Evolutionary conservation across 805 yeast species (phyloP).

Genomic region (Nakazawaea wickerhamii): DNA sequence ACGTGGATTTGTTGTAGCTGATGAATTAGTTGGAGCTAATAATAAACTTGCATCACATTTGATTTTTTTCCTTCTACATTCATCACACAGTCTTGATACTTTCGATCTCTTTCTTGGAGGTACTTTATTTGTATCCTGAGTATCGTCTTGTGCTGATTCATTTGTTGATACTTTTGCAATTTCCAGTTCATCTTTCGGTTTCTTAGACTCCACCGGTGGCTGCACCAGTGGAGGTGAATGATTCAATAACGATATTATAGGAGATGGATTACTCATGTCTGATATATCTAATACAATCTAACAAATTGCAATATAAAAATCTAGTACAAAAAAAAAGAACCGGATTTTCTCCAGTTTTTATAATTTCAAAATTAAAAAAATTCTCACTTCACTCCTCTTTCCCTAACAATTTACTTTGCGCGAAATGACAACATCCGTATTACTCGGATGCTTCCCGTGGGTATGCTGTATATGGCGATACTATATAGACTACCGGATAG

Average conservation of each 20-base stretch:
- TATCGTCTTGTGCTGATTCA: conserved; percentile 5
- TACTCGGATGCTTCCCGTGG: too few relatives aligned
- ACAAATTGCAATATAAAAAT: not conserved
- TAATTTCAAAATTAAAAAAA: not conserved
- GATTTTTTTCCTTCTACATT: conserved; percentile 69
- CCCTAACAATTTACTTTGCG: too few relatives aligned
- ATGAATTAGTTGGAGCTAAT: conserved; percentile 32
- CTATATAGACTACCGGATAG: too few relatives aligned
- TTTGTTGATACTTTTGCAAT: not conserved
- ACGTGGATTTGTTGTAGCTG: conserved; percentile 38
- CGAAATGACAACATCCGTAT: too few relatives aligned
- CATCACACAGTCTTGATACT: conserved; percentile 78
- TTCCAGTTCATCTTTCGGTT: not conserved
- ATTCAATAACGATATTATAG: conserved; percentile 9
- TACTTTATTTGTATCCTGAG: not conserved
- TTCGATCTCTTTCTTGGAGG: conserved; percentile 53
- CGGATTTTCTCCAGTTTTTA: conserved; percentile 13
- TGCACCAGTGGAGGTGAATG: conserved; percentile 1
- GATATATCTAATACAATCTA: not conserved
- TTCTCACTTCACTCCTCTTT: too few relatives aligned
- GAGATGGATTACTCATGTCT: conserved; percentile 2
- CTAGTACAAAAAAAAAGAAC: not conserved
- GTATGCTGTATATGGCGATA: too few relatives aligned
- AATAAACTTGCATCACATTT: conserved; percentile 53
- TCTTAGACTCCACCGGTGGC: too few relatives aligned